Evolutionary conservation across 2,329 filamentous ascomycete genomes (phyloP).

Genomic region (Colletotrichum truncatum): DNA sequence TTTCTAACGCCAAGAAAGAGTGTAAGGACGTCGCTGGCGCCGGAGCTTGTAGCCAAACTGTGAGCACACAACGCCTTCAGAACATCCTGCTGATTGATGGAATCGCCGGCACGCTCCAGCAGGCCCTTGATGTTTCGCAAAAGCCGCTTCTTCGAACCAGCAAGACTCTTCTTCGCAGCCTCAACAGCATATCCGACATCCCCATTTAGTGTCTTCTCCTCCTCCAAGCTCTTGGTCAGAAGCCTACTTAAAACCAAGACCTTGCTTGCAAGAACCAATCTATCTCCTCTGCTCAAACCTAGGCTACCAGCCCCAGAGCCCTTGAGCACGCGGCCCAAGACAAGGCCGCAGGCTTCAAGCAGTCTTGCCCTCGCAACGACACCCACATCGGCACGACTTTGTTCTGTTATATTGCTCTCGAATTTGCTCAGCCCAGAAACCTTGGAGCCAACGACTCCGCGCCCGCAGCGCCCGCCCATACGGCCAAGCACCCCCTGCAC

Average conservation of each 20-base stretch:
- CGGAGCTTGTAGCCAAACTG: slow-evolving; percentile 82
- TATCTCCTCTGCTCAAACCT: slow-evolving; percentile 51
- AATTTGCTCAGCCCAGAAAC: slow-evolving; percentile 64
- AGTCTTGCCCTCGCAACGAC: slow-evolving; percentile 56
- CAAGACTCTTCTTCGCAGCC: slow-evolving; percentile 70
- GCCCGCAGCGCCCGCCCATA: slow-evolving; percentile 82
- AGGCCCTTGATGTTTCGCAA: slow-evolving; percentile 75
- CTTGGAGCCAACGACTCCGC: slow-evolving; percentile 74
- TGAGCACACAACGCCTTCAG: slow-evolving; percentile 83
- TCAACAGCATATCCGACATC: slow-evolving; percentile 58
- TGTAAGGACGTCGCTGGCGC: slow-evolving; percentile 79
- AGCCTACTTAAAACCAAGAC: slow-evolving; percentile 79
- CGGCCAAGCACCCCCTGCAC: slow-evolving; percentile 77
- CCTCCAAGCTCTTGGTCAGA: slow-evolving; percentile 76
- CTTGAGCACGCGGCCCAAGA: slow-evolving; percentile 59
- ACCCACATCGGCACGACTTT: background rate
- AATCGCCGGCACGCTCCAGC: slow-evolving; percentile 68
- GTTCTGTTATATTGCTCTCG: slow-evolving; percentile 34
- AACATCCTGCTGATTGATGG: slow-evolving; percentile 59
- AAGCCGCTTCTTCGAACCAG: slow-evolving; percentile 69
- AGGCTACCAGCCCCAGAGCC: slow-evolving; percentile 40
- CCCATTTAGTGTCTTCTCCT: slow-evolving; percentile 45
- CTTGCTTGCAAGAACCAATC: slow-evolving; percentile 71
- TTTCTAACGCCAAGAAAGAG: slow-evolving; percentile 81
- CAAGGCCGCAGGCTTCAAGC: slow-evolving; percentile 60